Evolutionary conservation across 768 basidiomycete species (phyloP).

Genomic region (Kwoniella sp.): DNA sequence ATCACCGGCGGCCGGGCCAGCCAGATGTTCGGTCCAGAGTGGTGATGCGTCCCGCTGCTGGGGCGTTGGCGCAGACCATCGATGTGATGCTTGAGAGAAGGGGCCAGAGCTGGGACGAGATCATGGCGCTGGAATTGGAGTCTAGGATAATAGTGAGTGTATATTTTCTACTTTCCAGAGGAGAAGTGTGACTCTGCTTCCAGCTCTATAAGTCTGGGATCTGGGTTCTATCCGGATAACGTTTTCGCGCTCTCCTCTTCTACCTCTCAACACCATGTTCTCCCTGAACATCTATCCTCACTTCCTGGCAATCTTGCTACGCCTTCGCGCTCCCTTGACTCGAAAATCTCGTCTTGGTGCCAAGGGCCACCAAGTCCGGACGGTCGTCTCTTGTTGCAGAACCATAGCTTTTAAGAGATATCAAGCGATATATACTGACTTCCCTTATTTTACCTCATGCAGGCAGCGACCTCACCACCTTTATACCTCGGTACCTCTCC

Average conservation of each 20-base stretch:
- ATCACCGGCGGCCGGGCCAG: conserved; percentile 46
- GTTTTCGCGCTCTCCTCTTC: not conserved
- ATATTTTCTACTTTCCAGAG: not conserved
- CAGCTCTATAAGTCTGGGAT: too few relatives aligned
- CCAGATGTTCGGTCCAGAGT: conserved; percentile 33
- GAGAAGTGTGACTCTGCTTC: too few relatives aligned
- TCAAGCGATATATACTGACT: not conserved
- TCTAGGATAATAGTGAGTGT: conserved; percentile 56
- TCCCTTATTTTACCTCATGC: not conserved
- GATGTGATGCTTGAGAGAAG: conserved; percentile 43
- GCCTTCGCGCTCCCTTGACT: too few relatives aligned
- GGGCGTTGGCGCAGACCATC: conserved; percentile 44
- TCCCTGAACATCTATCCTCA: not conserved
- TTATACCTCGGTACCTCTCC: conserved; percentile 55
- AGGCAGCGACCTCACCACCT: conserved; percentile 57
- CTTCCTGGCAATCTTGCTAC: not conserved
- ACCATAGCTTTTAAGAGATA: too few relatives aligned
- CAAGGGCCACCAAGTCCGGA: too few relatives aligned
- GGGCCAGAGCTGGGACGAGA: conserved; percentile 52
- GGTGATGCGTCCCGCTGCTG: conserved; percentile 48
- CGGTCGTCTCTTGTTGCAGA: too few relatives aligned
- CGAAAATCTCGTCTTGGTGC: too few relatives aligned
- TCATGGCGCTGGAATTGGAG: conserved; percentile 56
- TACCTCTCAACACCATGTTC: not conserved
- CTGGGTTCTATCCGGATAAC: too few relatives aligned